Conservation (phyloP, 2,329 filamentous ascomycete genomes). For the Cytospora schulzeri region DNA sequence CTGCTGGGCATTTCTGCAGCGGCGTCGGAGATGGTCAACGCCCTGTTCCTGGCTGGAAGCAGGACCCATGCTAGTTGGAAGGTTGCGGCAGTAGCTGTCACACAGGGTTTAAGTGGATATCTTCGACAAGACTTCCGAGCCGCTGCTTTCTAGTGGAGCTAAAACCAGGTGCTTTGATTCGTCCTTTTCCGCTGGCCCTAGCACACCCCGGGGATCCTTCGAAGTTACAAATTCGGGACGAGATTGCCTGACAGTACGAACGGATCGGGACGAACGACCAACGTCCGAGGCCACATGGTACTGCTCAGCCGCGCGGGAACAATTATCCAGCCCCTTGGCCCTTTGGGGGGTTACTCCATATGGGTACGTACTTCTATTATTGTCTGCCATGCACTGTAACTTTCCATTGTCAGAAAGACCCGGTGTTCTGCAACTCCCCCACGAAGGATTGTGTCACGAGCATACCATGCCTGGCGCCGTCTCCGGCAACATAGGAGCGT, state of each 20-base stretch:
- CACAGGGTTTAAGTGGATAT: neutral
- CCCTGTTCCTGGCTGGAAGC: neutral
- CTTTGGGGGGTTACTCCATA: too few species aligned
- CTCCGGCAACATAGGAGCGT: neutral
- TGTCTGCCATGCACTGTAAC: neutral
- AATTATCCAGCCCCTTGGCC: neutral
- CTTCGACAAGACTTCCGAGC: neutral
- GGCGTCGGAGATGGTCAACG: neutral
- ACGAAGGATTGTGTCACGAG: neutral
- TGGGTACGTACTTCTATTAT: neutral
- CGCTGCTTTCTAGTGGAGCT: neutral
- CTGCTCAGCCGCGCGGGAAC: neutral
- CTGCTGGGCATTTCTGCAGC: neutral
- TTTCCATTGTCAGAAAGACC: constrained; percentile 2
- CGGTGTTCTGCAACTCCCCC: neutral
- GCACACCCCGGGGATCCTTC: constrained; percentile 11
- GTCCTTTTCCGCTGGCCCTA: constrained; percentile 20
- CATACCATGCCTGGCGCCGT: constrained; percentile 4
- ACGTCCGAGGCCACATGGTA: neutral
- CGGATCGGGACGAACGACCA: constrained; percentile 13
- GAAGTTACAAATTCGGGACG: constrained; percentile 14
- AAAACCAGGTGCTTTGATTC: constrained; percentile 10
- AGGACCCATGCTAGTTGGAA: neutral
- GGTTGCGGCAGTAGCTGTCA: neutral
- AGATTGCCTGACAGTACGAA: neutral